Evolutionary conservation across 768 basidiomycete species (phyloP), one percentile per base, ranked within the genome.

Genomic region (Melanogaster broomeanus): DNA sequence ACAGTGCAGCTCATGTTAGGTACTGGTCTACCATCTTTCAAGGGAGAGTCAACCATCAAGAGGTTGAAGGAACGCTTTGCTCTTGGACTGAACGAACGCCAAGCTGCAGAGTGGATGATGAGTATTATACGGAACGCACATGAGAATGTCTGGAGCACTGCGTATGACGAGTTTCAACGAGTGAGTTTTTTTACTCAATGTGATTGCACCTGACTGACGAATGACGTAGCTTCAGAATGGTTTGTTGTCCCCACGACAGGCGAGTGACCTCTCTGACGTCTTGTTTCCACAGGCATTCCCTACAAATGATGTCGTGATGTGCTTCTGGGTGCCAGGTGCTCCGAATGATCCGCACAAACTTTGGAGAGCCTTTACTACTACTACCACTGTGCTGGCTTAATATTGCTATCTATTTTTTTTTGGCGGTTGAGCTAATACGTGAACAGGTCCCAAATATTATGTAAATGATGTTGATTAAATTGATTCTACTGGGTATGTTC

Each of bases 31-130:
- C 97, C 97, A 11, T 94, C 91, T 6, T 98, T 98, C 82, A 98
- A 98, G 66, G 97, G 96, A 41, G 95, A 98, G 64, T 76, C 76
- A 0, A 98, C 97, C 3, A 95, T 98, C 67, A 84, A 82, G 59
- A 75, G 97, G 25, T 74, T 99, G 39, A 78, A 83, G 51, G 93
- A 97, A 54, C 82, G 97, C 21, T 99, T 97, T 74, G 86, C 83
- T 37, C 77, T 89, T 28, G 81, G 85, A 21, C 66, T 96, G 47
- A 87, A 82, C 49, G 97, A 99, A 63, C 79, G 90, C 41, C 88
- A 92, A 53, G 97, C 96, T 10, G 96, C 95, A 0, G 92, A 96
- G 39, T 95, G 80, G 70, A 98, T 98, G 94, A 80, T 90, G 78
- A 76, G 83, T 15, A 77, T 92, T 34, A 85, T 98, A 42, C 83